Evolutionary conservation across 257 asterid species (phyloP), one percentile per base, ranked within the genome.

Genomic region (Capsicum rhomboideum): DNA sequence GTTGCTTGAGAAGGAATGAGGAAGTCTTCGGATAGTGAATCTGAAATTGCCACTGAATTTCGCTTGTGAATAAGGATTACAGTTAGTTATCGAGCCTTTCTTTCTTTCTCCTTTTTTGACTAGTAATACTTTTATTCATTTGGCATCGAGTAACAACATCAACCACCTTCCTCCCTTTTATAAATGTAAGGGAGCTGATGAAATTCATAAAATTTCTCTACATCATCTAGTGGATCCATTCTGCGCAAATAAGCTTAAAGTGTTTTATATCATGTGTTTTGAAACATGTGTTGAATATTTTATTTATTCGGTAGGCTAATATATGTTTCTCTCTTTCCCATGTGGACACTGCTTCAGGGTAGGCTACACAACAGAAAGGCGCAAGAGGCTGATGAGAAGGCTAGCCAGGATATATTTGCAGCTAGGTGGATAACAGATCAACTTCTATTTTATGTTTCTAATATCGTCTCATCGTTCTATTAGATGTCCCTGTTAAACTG

Each of bases 341-440:
- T 21, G 63, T 50, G 74, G 80, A 14, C 42, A 10, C 78, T 68
- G 69, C 63, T 86, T 29, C 92, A 96, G 98, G 99, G 98, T 80
- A 90, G 97, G 90, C 44, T 81, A 84, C 95, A 93, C 26, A 95
- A 86, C 53, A 92, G 85, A 86, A 92, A 84, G 93, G 98, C 98
- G 81, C 91, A 83, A 72, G 95, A 92, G 87, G 98, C 98, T 26
- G 99, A 97, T 85, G 94, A 92, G 88, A 93, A 90, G 89, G 99
- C 98, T 85, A 97, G 98, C 86, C 89, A 72, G 87, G 91, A 95
- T 90, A 93, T 97, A 86, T 97, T 97, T 83, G 82, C 88, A 29
- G 91, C 91, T 50, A 92, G 98, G 98, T 94, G 84, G 75, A 90
- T 87, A 28, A 52, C 82, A 50, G 42, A 77, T 77, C 17, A 5